These are phyloP conservation scores for Vitis hybrid DNA, from an alignment of 177 flowering plant species.

Conservation along the genomic window DNA sequence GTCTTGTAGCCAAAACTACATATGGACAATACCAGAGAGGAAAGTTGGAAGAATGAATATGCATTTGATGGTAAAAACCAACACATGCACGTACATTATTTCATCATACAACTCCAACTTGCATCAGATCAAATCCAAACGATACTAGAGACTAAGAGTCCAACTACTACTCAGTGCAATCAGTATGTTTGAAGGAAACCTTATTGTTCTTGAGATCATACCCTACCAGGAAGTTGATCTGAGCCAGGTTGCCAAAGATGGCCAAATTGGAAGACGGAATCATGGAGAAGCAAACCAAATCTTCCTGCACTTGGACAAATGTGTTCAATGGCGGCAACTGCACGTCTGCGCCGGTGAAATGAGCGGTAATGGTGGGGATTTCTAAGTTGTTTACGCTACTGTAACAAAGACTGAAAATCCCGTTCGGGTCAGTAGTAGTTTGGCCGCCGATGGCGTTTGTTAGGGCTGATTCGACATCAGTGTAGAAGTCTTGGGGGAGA, in stretches of 20 bases:
- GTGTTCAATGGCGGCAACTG: slow-evolving; percentile 18
- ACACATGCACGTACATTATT: too few species aligned
- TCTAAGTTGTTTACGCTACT: neutral
- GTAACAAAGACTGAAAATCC: slow-evolving; percentile 25
- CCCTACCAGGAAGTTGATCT: slow-evolving; percentile 20
- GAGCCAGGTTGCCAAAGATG: slow-evolving; percentile 26
- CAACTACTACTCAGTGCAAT: slow-evolving; percentile 26
- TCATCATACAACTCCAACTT: too few species aligned
- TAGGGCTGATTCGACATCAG: slow-evolving; percentile 13
- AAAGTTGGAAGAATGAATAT: too few species aligned
- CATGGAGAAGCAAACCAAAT: slow-evolving; percentile 32
- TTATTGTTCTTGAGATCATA: slow-evolving; percentile 18
- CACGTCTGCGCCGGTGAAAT: slow-evolving; percentile 38
- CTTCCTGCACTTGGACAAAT: slow-evolving; percentile 20
- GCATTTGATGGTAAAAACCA: too few species aligned
- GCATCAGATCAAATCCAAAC: too few species aligned
- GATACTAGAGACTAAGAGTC: too few species aligned
- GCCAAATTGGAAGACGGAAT: slow-evolving; percentile 9
- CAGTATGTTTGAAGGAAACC: slow-evolving; percentile 33
- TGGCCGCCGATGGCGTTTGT: slow-evolving; percentile 5
- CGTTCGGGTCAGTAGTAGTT: slow-evolving; percentile 21
- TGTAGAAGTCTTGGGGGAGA: slow-evolving; percentile 20
- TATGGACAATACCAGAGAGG: too few species aligned
- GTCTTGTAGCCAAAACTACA: too few species aligned
- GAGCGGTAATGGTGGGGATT: slow-evolving; percentile 25